Base-by-base conservation (phyloP, 2,329 filamentous ascomycete species). In the Talaromyces pinophilus region DNA sequence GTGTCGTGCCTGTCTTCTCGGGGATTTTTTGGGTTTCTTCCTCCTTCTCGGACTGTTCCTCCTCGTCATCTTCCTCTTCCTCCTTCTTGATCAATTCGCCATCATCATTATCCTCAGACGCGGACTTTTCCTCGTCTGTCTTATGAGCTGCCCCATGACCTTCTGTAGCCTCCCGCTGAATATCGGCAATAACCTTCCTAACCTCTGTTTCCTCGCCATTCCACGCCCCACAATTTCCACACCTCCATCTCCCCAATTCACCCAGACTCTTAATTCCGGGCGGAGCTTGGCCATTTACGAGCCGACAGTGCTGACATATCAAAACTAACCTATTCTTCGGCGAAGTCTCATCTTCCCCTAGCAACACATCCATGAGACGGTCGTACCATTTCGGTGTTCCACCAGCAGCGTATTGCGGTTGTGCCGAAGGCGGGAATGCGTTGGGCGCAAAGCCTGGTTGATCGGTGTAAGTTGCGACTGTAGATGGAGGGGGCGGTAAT, bases 271-370 rank as follows among this genome's bases (percentile, higher is more conserved):
- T 90, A 0, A 91, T 89, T 0, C 95, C 95, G 0, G 95, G 94
- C 1, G 95, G 93, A 3, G 95, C 95, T 76, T 97, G 95, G 0
- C 96, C 95, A 75, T 99, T 99, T 59, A 99, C 93, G 1, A 97
- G 85, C 35, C 92, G 86, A 77, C 95, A 99, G 46, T 86, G 83
- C 38, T 83, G 79, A 79, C 95, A 99, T 64, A 99, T 92, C 69
- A 99, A 83, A 7, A 89, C 94, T 67, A 97, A 87, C 19, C 95
- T 88, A 78, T 98, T 98, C 81, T 93, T 96, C 2, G 94, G 87
- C 13, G 91, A 88, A 4, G 92, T 96, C 79, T 99, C 95, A 73
- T 99, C 95, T 75, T 99, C 95, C 60, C 95, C 95, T 0, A 99
- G 85, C 30, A 99, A 87, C 0, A 96, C 87, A 74, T 99, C 95